These are phyloP conservation scores for Pilasporangium apinafurcum DNA, from an alignment of 352 stramenopile genomes.

Conservation along the genomic window DNA sequence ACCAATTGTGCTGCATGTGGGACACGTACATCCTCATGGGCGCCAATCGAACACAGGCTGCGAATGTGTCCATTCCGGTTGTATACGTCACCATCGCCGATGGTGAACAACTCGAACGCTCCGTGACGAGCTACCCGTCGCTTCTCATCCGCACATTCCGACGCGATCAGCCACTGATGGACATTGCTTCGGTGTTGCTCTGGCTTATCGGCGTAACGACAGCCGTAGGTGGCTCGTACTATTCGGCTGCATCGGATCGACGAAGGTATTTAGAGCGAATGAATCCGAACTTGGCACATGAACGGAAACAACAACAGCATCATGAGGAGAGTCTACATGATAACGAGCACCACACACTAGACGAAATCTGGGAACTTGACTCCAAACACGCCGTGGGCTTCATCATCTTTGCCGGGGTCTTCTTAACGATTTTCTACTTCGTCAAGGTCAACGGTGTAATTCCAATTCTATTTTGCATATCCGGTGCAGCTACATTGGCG, in stretches of 20 bases:
- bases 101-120: slow-evolving; percentile 33
- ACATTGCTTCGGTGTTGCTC: slow-evolving; percentile 52
- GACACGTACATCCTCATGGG: slow-evolving; percentile 79
- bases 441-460: slow-evolving; percentile 51
- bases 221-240: slow-evolving; percentile 55
- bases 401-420: slow-evolving; percentile 45
- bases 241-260: slow-evolving; percentile 26
- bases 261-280: slow-evolving; percentile 8
- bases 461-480: slow-evolving; percentile 66
- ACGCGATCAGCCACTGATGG: slow-evolving; percentile 38
- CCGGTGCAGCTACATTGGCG: slow-evolving; percentile 34
- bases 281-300: slow-evolving; percentile 10
- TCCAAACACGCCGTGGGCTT: slow-evolving; percentile 52
- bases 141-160: slow-evolving; percentile 38
- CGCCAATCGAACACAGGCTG: slow-evolving; percentile 30
- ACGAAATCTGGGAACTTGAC: slow-evolving; percentile 61
- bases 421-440: slow-evolving; percentile 70
- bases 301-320: slow-evolving; percentile 10
- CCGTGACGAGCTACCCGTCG: slow-evolving; percentile 25
- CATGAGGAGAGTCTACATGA: slow-evolving; percentile 12
- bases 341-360: slow-evolving; percentile 4
- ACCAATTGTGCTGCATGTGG: slow-evolving; percentile 76
- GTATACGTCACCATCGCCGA: slow-evolving; percentile 65
- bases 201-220: slow-evolving; percentile 58
- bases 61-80: slow-evolving; percentile 47